A percentile compares a stretch with the other conserved stretches of the same genome.
phyloP scores from a whole-genome alignment of 2,329 filamentous ascomycete genomes.

The Oidium heveae region DNA sequence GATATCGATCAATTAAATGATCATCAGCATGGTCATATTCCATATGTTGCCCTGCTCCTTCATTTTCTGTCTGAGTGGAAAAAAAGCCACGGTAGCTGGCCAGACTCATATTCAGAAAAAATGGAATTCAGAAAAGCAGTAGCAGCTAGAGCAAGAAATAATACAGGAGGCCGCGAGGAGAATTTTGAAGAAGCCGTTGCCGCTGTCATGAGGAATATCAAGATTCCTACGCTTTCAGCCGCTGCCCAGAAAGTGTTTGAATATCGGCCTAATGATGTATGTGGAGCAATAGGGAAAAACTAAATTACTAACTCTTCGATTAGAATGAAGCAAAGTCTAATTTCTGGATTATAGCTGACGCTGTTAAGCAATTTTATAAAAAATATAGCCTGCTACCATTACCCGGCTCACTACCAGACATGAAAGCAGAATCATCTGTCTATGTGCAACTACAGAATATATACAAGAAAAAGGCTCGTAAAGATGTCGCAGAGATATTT shows the following conservation, averaged over 20 bases:
- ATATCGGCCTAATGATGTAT: conserved; percentile 29
- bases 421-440: conserved; percentile 81
- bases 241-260: conserved; percentile 57
- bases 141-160: conserved; percentile 39
- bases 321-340: conserved; percentile 26
- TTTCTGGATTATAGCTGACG: conserved; percentile 78
- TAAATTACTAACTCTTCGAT: background rate
- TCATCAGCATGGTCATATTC: conserved; percentile 76
- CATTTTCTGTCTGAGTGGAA: conserved; percentile 71
- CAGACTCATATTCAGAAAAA: conserved; percentile 64
- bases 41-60: conserved; percentile 61
- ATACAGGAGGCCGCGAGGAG: conserved; percentile 70
- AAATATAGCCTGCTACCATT: conserved; percentile 54
- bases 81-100: conserved; percentile 39
- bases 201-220: conserved; percentile 72
- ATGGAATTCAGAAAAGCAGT: conserved; percentile 53
- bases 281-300: conserved; percentile 14
- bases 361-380: conserved; percentile 51
- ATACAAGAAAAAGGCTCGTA: conserved; percentile 69
- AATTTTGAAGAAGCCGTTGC: conserved; percentile 85
- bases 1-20: conserved; percentile 44
- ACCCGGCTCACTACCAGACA: conserved; percentile 73
- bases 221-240: conserved; percentile 37
- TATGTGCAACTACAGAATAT: conserved; percentile 82
- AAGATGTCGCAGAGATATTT: conserved; percentile 54